These are phyloP conservation scores for Botryotinia narcissicola DNA, from an alignment of 2,329 filamentous ascomycete genomes.

Conservation along the genomic window DNA sequence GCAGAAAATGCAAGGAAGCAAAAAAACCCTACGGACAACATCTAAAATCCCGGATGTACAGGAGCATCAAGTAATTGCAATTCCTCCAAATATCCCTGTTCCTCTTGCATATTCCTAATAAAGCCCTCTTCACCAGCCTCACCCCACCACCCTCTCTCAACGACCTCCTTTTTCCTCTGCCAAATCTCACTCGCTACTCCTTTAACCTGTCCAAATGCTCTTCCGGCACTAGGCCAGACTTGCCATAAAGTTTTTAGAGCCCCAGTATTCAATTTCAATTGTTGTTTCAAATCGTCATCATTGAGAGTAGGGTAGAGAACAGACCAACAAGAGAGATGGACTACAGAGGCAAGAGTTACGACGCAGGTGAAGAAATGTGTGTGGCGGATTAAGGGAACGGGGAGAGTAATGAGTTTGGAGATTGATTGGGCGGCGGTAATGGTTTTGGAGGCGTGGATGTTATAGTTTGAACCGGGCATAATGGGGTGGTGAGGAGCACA, in stretches of 20 bases:
- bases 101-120: conserved; percentile 36
- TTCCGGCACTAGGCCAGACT: conserved; percentile 41
- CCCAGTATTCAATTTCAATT: conserved; percentile 67
- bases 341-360: conserved; percentile 73
- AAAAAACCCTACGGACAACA: not conserved
- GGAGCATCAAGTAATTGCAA: conserved; percentile 30
- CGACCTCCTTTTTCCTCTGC: conserved; percentile 34
- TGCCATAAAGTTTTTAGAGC: conserved; percentile 35
- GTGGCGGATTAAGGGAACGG: conserved; percentile 68
- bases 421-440: conserved; percentile 77
- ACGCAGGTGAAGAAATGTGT: conserved; percentile 83
- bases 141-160: conserved; percentile 35
- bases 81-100: conserved; percentile 37
- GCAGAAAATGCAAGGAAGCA: not conserved
- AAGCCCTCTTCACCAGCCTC: conserved; percentile 36
- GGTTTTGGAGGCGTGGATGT: conserved; percentile 71
- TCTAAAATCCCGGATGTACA: conserved; percentile 2
- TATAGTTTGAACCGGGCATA: conserved; percentile 30
- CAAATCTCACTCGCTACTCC: conserved; percentile 75
- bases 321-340: conserved; percentile 78
- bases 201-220: conserved; percentile 74
- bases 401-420: conserved; percentile 70
- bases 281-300: conserved; percentile 68
- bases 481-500: conserved; percentile 55
- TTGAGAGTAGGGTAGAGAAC: conserved; percentile 40